Conservation (phyloP, 345 rosid genomes). For the Eucalyptus polyanthemos region DNA sequence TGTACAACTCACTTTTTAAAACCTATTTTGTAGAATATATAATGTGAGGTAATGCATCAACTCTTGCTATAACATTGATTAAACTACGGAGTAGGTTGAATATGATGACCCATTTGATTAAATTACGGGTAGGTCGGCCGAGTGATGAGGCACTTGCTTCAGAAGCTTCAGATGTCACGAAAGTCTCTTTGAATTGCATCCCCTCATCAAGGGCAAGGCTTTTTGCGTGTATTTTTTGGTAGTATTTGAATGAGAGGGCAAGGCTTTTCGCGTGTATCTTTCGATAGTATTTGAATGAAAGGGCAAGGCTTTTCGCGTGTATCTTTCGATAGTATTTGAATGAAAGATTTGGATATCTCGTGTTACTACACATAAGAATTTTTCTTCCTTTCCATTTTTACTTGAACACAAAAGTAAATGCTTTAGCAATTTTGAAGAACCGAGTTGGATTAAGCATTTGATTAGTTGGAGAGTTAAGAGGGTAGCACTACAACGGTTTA, state of each 20-base stretch:
- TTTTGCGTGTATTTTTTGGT: neutral
- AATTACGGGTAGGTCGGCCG: neutral
- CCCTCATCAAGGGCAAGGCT: neutral
- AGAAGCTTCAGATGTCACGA: neutral
- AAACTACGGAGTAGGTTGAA: neutral
- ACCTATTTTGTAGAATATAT: neutral
- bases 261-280: neutral
- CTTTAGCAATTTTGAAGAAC: neutral
- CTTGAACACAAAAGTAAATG: neutral
- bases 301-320: neutral
- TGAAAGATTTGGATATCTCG: neutral
- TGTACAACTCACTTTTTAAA: neutral
- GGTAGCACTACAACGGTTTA: neutral
- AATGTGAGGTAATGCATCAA: neutral
- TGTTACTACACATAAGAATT: neutral
- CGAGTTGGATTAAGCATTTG: neutral
- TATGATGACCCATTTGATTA: neutral
- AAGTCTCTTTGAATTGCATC: neutral
- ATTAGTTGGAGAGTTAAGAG: neutral
- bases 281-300: neutral
- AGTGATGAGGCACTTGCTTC: neutral
- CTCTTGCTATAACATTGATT: neutral
- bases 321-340: neutral
- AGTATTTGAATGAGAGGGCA: neutral
- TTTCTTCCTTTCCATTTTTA: neutral